phyloP scores from a whole-genome alignment of 2,329 filamentous ascomycete genomes.

The Calonectria ilicicola region DNA sequence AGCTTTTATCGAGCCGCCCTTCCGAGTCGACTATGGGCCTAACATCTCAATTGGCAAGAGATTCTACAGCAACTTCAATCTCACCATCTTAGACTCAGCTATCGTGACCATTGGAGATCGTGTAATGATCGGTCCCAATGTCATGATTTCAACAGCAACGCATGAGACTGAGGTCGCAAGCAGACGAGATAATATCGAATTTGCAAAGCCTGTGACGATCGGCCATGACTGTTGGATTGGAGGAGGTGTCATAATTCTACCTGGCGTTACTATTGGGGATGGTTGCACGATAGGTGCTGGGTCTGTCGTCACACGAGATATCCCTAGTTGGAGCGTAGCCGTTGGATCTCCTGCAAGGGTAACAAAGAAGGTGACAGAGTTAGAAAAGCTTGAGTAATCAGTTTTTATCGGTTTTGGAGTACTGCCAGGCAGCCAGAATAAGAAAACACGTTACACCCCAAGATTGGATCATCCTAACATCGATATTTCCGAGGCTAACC shows the following conservation, averaged over 20 bases:
- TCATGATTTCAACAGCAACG: conserved; percentile 63
- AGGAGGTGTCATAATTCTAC: conserved; percentile 78
- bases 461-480: too few relatives aligned
- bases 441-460: too few relatives aligned
- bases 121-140: conserved; percentile 64
- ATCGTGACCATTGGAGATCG: conserved; percentile 64
- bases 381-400: background rate
- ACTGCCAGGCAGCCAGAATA: too few relatives aligned
- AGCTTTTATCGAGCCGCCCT: conserved; percentile 67
- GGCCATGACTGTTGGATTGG: conserved; percentile 75
- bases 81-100: conserved; percentile 64
- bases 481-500: too few relatives aligned
- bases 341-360: conserved; percentile 52
- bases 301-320: conserved; percentile 78
- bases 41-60: conserved; percentile 69
- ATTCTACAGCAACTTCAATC: conserved; percentile 68
- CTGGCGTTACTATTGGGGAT: conserved; percentile 82
- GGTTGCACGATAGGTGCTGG: conserved; percentile 83
- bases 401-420: too few relatives aligned
- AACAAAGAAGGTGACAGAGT: conserved; percentile 35
- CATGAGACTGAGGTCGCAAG: conserved; percentile 63
- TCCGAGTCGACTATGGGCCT: conserved; percentile 71
- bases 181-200: conserved; percentile 61
- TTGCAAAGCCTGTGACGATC: conserved; percentile 59
- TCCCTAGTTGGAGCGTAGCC: conserved; percentile 51